These are phyloP conservation scores for Clavispora fructus DNA, from an alignment of 805 yeast species.

Conservation along the genomic window DNA sequence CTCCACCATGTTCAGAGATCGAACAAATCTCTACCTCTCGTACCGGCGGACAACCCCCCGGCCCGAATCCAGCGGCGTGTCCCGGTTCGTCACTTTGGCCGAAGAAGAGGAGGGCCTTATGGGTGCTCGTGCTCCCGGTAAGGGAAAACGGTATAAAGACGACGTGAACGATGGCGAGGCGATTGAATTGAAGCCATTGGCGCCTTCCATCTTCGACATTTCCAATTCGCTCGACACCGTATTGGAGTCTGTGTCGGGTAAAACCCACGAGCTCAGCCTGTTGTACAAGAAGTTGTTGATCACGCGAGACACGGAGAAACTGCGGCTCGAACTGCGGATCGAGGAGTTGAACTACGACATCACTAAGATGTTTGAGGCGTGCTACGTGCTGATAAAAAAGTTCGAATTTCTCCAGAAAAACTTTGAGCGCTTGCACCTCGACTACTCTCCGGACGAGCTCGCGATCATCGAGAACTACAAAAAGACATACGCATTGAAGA, in stretches of 20 bases:
- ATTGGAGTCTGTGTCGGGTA: conserved; percentile 45
- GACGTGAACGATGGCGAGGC: conserved; percentile 21
- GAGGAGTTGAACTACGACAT: conserved; percentile 72
- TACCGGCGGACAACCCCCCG: conserved; percentile 88
- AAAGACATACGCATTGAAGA: conserved; percentile 76
- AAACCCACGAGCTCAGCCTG: conserved; percentile 57
- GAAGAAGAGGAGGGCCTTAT: conserved; percentile 63
- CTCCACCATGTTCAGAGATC: conserved; percentile 73
- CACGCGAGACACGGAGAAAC: conserved; percentile 83
- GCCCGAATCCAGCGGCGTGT: conserved; percentile 2
- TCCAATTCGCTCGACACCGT: conserved; percentile 66
- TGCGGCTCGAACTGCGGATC: conserved; percentile 68
- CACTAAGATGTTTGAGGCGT: conserved; percentile 70
- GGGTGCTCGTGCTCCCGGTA: conserved; percentile 18
- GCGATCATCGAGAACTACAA: conserved; percentile 74
- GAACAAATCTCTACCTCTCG: conserved; percentile 87
- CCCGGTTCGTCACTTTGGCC: conserved; percentile 33
- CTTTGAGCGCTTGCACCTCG: conserved; percentile 37
- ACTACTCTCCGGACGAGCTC: conserved; percentile 43
- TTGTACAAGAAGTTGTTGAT: conserved; percentile 77
- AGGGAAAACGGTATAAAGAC: conserved; percentile 3
- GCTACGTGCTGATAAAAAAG: conserved; percentile 71
- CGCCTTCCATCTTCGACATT: conserved; percentile 75
- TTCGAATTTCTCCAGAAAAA: conserved; percentile 42
- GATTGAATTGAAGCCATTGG: conserved; percentile 60